phyloP scores from a whole-genome alignment of 192 early-diverging fungal species.

The Coemansia sp. region DNA sequence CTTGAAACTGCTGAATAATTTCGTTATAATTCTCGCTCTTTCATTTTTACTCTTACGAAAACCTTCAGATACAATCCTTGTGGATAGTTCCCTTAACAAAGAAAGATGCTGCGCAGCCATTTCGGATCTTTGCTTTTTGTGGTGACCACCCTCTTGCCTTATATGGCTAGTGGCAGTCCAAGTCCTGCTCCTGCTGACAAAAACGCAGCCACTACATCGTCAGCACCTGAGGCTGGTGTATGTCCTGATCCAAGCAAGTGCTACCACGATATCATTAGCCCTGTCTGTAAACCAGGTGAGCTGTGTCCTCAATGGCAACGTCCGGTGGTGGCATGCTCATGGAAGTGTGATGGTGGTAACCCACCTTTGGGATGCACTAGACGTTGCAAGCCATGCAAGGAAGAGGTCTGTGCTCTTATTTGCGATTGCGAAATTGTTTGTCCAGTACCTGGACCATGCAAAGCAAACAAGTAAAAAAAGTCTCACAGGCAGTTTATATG shows the following conservation, averaged over 20 bases:
- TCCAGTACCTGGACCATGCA: conserved; percentile 21
- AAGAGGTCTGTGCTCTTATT: conserved; percentile 13
- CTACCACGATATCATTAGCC: conserved; percentile 17
- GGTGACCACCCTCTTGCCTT: too few relatives aligned
- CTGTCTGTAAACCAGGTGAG: conserved; percentile 14
- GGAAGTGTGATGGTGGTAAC: conserved; percentile 13
- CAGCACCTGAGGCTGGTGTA: neutral
- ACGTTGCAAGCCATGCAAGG: conserved; percentile 40
- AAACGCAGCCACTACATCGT: neutral
- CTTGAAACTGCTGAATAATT: too few relatives aligned
- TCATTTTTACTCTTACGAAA: too few relatives aligned
- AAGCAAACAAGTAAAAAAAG: neutral
- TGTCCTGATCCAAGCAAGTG: conserved; percentile 28
- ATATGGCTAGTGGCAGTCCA: neutral
- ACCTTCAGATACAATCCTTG: too few relatives aligned
- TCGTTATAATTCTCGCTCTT: too few relatives aligned
- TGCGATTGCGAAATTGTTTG: conserved; percentile 45
- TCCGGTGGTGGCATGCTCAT: conserved; percentile 22
- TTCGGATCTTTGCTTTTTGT: too few relatives aligned
- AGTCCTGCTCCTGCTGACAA: neutral
- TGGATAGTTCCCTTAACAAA: too few relatives aligned
- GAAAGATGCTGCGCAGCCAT: too few relatives aligned
- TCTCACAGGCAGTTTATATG: neutral
- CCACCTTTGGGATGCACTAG: conserved; percentile 12
- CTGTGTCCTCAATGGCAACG: conserved; percentile 12